phyloP scores from a whole-genome alignment of 1,284 basidiomycete species.

The Pseudozyma thailandica region DNA sequence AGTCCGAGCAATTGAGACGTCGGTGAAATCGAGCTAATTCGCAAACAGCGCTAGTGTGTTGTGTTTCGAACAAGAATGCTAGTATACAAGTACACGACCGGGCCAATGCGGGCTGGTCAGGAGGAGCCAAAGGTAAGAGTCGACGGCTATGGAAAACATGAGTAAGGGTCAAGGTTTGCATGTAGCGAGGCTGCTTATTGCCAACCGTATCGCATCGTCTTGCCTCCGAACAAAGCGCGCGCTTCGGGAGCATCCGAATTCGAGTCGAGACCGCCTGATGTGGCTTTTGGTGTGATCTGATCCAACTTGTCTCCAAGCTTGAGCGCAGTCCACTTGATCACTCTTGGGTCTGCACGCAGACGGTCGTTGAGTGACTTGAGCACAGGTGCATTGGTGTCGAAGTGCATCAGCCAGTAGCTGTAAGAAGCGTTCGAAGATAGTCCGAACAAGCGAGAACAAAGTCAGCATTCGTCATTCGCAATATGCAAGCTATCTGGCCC shows the following conservation, averaged over 20 bases:
- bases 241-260: constrained; percentile 42
- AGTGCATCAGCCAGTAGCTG: constrained; percentile 90
- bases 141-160: background rate
- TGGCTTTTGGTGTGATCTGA: constrained; percentile 60
- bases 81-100: constrained; percentile 32
- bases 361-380: constrained; percentile 76
- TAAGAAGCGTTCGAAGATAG: background rate
- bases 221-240: constrained; percentile 47
- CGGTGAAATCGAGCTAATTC: no score
- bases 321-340: constrained; percentile 82
- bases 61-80: background rate
- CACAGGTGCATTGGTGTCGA: constrained; percentile 81
- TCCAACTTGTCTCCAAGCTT: constrained; percentile 78
- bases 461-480: background rate
- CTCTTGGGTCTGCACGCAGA: constrained; percentile 81
- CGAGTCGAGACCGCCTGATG: constrained; percentile 48
- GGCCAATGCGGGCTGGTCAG: background rate
- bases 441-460: background rate
- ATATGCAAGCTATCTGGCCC: no score
- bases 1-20: no score
- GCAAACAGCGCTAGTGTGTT: background rate
- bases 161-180: no score
- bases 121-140: background rate
- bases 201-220: constrained; percentile 52
- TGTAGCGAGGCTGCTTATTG: constrained; percentile 10